Percentiles rank a stretch among this genome's conserved stretches.
These are phyloP conservation scores for Nigrograna mackinnonii DNA, from an alignment of 2,329 filamentous ascomycete species.

Conservation along the genomic window DNA sequence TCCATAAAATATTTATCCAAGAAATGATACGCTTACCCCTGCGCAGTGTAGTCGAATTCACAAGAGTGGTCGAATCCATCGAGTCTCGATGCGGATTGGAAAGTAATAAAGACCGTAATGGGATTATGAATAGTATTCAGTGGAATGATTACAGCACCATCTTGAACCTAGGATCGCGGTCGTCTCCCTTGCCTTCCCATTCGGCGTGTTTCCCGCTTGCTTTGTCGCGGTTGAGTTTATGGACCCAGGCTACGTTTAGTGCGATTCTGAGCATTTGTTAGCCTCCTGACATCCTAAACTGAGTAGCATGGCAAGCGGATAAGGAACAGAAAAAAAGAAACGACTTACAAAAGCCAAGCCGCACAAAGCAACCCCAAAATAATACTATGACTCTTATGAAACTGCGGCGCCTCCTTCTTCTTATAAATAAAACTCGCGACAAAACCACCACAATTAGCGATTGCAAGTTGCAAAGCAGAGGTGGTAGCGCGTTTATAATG, in stretches of 20 bases:
- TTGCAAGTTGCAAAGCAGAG: conserved; percentile 65
- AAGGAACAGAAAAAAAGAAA: background rate
- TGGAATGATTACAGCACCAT: conserved; percentile 56
- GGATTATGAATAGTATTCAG: too few species aligned
- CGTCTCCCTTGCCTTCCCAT: conserved; percentile 62
- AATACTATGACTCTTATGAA: conserved; percentile 64
- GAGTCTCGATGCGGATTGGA: too few species aligned
- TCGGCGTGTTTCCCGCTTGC: conserved; percentile 60
- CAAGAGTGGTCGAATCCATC: too few species aligned
- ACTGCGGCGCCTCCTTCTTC: conserved; percentile 58
- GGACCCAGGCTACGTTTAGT: conserved; percentile 64
- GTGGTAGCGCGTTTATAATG: conserved; percentile 74
- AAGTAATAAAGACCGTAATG: too few species aligned
- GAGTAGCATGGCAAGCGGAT: background rate
- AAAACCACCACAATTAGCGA: conserved; percentile 70
- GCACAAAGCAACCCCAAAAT: conserved; percentile 63
- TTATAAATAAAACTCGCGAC: conserved; percentile 69
- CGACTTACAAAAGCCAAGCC: conserved; percentile 66
- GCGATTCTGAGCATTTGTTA: conserved; percentile 52
- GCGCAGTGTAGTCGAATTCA: too few species aligned
- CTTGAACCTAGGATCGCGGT: conserved; percentile 65
- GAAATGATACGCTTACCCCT: too few species aligned
- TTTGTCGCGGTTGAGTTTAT: conserved; percentile 68
- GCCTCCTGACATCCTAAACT: background rate
- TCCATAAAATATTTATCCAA: too few species aligned